These are phyloP conservation scores for Fomitopsis schrenkii DNA, from an alignment of 1,284 basidiomycete species.

Conservation along the genomic window DNA sequence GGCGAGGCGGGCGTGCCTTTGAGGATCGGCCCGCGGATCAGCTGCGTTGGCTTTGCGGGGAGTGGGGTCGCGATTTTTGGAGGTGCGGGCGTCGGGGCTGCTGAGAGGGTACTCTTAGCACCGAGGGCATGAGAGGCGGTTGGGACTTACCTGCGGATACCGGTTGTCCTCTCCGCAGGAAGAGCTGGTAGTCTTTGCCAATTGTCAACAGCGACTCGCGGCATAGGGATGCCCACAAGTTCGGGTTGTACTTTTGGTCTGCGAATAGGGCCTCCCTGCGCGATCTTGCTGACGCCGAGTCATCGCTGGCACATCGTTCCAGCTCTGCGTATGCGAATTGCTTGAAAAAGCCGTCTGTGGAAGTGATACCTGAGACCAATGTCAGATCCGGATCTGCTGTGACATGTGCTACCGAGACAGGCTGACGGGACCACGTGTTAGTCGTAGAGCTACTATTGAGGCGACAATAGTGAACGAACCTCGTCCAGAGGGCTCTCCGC, in stretches of 20 bases:
- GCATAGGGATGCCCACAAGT: constrained; percentile 57
- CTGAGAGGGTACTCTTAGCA: constrained; percentile 6
- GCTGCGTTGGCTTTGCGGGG: constrained; percentile 33
- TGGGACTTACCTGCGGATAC: constrained; percentile 22
- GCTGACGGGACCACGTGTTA: constrained; percentile 25
- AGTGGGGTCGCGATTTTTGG: constrained; percentile 16
- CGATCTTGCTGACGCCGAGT: constrained; percentile 33
- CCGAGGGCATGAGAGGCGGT: not conserved
- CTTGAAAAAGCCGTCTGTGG: constrained; percentile 43
- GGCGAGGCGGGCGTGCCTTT: constrained; percentile 39
- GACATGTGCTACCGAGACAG: constrained; percentile 35
- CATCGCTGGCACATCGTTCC: constrained; percentile 38
- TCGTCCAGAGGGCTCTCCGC: constrained; percentile 58
- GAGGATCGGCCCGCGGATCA: constrained; percentile 48
- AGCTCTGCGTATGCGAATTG: constrained; percentile 59
- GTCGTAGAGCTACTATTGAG: not conserved
- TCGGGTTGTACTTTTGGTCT: constrained; percentile 66
- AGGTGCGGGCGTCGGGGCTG: constrained; percentile 21
- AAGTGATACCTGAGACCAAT: constrained; percentile 57
- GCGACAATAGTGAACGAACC: constrained; percentile 22
- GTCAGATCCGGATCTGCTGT: constrained; percentile 48
- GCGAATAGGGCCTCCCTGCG: constrained; percentile 57
- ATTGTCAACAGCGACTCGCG: constrained; percentile 58
- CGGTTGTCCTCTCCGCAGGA: constrained; percentile 49
- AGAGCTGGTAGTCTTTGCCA: constrained; percentile 60